A percentile compares a stretch with the other conserved stretches of the same genome.
phyloP scores from a whole-genome alignment of 2,329 filamentous ascomycete species.

The Aspergillus sp. region DNA sequence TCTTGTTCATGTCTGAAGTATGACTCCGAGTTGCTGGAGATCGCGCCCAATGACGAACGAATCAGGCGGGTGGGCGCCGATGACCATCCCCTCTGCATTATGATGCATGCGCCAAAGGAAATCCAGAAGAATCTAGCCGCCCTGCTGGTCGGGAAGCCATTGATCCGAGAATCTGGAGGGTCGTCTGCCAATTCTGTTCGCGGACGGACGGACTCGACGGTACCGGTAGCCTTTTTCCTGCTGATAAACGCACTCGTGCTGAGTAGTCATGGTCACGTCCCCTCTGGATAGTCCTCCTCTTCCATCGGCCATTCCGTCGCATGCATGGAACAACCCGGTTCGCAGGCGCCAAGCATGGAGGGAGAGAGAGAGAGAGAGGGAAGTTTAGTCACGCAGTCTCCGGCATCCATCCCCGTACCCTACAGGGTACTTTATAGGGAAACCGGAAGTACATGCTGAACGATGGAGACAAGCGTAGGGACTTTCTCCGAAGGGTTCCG shows the following conservation, averaged over 20 bases:
- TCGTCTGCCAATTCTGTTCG: slow-evolving; percentile 12
- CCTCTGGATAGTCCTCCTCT: too few relatives aligned
- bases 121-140: slow-evolving; percentile 23
- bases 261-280: not conserved
- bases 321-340: not conserved
- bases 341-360: not conserved
- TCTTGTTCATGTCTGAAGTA: not conserved
- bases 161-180: slow-evolving; percentile 9
- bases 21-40: not conserved
- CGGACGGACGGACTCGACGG: slow-evolving; percentile 8
- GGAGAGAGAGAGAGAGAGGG: too few relatives aligned
- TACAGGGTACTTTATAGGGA: too few relatives aligned
- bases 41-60: not conserved
- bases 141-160: slow-evolving; percentile 5
- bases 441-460: not conserved
- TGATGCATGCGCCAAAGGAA: slow-evolving; percentile 11
- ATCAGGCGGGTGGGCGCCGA: slow-evolving; percentile 2
- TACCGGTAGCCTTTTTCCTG: slow-evolving; percentile 5
- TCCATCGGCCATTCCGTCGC: not conserved
- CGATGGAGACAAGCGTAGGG: not conserved
- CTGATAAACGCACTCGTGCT: not conserved
- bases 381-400: not conserved
- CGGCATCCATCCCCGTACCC: not conserved
- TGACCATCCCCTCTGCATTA: not conserved
- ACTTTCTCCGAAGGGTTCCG: not conserved